Evolutionary conservation across 345 rosid genomes (phyloP).

Genomic region (Populus pruinosa): DNA sequence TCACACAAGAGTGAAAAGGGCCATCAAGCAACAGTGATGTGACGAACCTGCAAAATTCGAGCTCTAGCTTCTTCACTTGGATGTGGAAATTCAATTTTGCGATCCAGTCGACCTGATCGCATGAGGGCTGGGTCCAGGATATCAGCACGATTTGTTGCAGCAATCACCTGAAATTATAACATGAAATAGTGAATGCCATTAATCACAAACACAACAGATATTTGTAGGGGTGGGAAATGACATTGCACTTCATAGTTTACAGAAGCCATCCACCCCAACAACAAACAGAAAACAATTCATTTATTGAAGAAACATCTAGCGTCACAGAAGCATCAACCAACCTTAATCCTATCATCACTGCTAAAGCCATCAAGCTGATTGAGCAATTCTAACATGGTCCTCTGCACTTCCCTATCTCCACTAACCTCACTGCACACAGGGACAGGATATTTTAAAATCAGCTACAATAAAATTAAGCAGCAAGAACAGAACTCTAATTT

Average conservation of each 20-base stretch:
- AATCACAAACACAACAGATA: not conserved
- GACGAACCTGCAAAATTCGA: constrained; percentile 75
- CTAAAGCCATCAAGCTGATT: constrained; percentile 99
- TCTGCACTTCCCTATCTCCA: constrained; percentile 98
- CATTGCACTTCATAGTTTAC: not conserved
- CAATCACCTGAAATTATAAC: constrained; percentile 63
- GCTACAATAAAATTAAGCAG: not conserved
- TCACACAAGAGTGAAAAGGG: not conserved
- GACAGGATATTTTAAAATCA: not conserved
- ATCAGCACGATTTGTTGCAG: constrained; percentile 99
- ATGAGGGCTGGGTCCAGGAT: constrained; percentile 97
- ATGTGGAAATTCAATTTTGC: constrained; percentile 98
- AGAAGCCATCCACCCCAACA: not conserved
- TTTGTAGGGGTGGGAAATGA: not conserved
- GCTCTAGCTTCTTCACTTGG: constrained; percentile 99
- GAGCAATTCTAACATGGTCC: constrained; percentile 97
- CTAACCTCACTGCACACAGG: constrained; percentile 85
- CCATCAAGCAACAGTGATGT: not conserved
- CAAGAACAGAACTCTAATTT: not conserved
- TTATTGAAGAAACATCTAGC: too few relatives aligned
- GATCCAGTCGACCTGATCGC: constrained; percentile 98
- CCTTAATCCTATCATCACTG: constrained; percentile 98
- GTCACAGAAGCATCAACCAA: constrained; percentile 14
- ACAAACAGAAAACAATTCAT: not conserved
- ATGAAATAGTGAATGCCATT: not conserved